Evolutionary conservation across 345 rosid species (phyloP).

Genomic region (Camelina hispida): DNA sequence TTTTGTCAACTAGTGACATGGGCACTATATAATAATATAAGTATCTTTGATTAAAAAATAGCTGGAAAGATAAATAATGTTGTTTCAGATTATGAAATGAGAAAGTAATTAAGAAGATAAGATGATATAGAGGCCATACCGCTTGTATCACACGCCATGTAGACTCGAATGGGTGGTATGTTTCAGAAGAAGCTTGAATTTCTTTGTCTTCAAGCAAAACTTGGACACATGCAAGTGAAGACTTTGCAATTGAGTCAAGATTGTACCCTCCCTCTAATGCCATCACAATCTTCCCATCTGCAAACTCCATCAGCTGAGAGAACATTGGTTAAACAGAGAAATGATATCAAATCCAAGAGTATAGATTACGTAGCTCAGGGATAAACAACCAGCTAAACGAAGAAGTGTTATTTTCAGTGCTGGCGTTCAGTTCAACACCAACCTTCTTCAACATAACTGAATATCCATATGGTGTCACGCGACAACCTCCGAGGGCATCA

Average conservation of each 20-base stretch:
- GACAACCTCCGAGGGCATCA: slow-evolving; percentile 94
- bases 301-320: slow-evolving; percentile 83
- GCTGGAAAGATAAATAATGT: not conserved
- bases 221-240: slow-evolving; percentile 84
- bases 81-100: slow-evolving; percentile 1
- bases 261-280: slow-evolving; percentile 97
- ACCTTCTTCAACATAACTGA: slow-evolving; percentile 82
- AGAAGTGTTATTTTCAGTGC: no score
- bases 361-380: not conserved
- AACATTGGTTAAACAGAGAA: slow-evolving; percentile 26
- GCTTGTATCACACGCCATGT: slow-evolving; percentile 84
- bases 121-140: slow-evolving; percentile 50
- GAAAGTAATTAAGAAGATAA: slow-evolving; percentile 11
- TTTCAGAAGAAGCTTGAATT: slow-evolving; percentile 60
- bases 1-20: slow-evolving; percentile 20
- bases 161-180: slow-evolving; percentile 86
- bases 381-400: slow-evolving; percentile 16
- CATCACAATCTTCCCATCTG: slow-evolving; percentile 78
- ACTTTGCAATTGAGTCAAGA: slow-evolving; percentile 80
- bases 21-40: not conserved
- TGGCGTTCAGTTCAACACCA: slow-evolving; percentile 28
- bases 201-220: slow-evolving; percentile 71
- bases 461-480: slow-evolving; percentile 84
- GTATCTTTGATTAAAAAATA: not conserved
- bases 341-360: slow-evolving; percentile 1